phyloP scores from a whole-genome alignment of 2,329 filamentous ascomycete species.

The Aspergillus amoenus region DNA sequence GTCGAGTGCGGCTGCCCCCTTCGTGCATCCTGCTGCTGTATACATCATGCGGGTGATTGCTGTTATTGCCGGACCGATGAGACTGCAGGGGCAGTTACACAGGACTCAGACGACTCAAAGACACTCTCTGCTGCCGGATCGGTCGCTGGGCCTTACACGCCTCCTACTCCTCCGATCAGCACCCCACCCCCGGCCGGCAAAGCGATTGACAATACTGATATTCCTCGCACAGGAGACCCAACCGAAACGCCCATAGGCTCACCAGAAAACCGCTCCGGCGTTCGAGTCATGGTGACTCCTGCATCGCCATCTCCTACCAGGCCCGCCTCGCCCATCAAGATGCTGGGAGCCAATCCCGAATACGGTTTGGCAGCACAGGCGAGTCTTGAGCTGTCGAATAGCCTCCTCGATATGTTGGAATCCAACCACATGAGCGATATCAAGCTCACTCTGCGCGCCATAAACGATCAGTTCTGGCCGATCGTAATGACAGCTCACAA shows the following conservation, averaged over 20 bases:
- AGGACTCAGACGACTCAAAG: not conserved
- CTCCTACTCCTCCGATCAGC: not conserved
- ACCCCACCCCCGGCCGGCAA: not conserved
- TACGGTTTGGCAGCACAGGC: not conserved
- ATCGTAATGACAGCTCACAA: slow-evolving; percentile 22
- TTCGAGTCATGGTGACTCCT: not conserved
- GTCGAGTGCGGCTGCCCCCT: slow-evolving; percentile 16
- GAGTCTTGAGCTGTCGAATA: slow-evolving; percentile 5
- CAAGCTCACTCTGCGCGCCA: slow-evolving; percentile 21
- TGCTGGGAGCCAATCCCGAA: not conserved
- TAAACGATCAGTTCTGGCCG: slow-evolving; percentile 16
- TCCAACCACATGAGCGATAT: slow-evolving; percentile 20
- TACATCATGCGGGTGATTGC: slow-evolving; percentile 22
- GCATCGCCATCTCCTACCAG: not conserved
- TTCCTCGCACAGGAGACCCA: not conserved
- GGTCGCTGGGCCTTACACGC: not conserved
- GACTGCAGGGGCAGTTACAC: not conserved
- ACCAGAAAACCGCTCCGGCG: not conserved
- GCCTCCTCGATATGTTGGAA: slow-evolving; percentile 18
- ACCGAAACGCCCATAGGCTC: not conserved
- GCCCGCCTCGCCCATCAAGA: not conserved
- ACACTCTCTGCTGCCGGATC: not conserved
- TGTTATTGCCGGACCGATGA: slow-evolving; percentile 12
- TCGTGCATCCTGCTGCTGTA: slow-evolving; percentile 21
- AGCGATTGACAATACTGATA: not conserved